These are phyloP conservation scores for Nidularia pulvinata DNA, from an alignment of 768 basidiomycete genomes.

Conservation along the genomic window DNA sequence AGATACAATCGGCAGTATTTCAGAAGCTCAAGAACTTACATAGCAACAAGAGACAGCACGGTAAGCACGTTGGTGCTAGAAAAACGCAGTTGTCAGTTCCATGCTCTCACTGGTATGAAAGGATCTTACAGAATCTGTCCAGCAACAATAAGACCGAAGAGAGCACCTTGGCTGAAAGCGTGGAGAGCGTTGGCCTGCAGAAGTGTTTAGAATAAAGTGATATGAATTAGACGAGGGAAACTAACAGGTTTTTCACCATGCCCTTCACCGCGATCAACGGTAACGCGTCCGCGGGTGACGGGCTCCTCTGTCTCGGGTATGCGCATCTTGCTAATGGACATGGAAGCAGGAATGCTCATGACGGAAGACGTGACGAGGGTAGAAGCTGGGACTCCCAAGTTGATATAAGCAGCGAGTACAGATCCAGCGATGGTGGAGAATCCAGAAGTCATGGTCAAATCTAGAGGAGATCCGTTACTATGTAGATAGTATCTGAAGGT, in stretches of 20 bases:
- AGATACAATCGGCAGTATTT: neutral
- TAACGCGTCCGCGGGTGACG: conserved; percentile 78
- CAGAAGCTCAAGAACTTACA: conserved; percentile 22
- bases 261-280: conserved; percentile 73
- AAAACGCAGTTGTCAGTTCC: conserved; percentile 1
- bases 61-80: conserved; percentile 81
- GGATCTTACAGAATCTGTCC: conserved; percentile 77
- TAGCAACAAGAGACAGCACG: conserved; percentile 77
- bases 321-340: conserved; percentile 89
- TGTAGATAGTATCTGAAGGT: neutral
- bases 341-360: conserved; percentile 95
- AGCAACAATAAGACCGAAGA: conserved; percentile 84
- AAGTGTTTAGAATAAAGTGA: no score
- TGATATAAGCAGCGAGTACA: conserved; percentile 84
- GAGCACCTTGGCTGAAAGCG: conserved; percentile 84
- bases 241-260: conserved; percentile 12
- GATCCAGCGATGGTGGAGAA: conserved; percentile 95
- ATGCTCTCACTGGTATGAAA: neutral
- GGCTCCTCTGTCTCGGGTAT: conserved; percentile 85
- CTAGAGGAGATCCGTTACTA: conserved; percentile 14
- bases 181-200: conserved; percentile 72
- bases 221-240: no score
- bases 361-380: conserved; percentile 88
- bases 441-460: conserved; percentile 88
- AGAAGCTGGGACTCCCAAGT: conserved; percentile 72